A percentile compares a stretch with the other conserved stretches of the same genome.
These are phyloP conservation scores for Zygoascus flipseniorum DNA, from an alignment of 805 yeast genomes.

Conservation along the genomic window DNA sequence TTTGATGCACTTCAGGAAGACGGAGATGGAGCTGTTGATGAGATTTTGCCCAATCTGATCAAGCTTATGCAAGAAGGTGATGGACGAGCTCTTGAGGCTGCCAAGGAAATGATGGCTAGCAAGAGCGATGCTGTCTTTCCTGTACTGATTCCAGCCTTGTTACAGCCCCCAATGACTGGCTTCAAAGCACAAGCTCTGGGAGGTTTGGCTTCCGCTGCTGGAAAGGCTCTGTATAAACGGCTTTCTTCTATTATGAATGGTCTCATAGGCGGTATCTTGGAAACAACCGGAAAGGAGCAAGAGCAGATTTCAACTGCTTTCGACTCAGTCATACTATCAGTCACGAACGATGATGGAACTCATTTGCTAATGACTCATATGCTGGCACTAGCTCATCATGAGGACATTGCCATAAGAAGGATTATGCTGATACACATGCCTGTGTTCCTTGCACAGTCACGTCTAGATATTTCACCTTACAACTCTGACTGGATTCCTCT, in stretches of 20 bases:
- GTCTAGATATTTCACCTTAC: slow-evolving; percentile 60
- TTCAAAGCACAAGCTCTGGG: slow-evolving; percentile 85
- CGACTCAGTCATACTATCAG: slow-evolving; percentile 62
- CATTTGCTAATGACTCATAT: slow-evolving; percentile 81
- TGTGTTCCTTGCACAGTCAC: slow-evolving; percentile 56
- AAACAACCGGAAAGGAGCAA: slow-evolving; percentile 30
- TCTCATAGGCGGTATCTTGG: slow-evolving; percentile 36
- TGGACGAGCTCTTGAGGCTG: slow-evolving; percentile 69
- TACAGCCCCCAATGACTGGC: slow-evolving; percentile 70
- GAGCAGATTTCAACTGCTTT: slow-evolving; percentile 44
- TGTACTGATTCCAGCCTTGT: slow-evolving; percentile 74
- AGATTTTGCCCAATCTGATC: slow-evolving; percentile 76
- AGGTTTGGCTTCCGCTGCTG: slow-evolving; percentile 84
- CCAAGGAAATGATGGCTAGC: slow-evolving; percentile 85
- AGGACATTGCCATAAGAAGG: slow-evolving; percentile 50
- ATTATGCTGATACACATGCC: slow-evolving; percentile 46
- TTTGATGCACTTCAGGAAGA: slow-evolving; percentile 75
- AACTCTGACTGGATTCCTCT: slow-evolving; percentile 66
- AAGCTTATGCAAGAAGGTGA: slow-evolving; percentile 49
- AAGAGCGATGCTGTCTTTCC: slow-evolving; percentile 92
- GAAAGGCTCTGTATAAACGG: slow-evolving; percentile 65
- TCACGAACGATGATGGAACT: slow-evolving; percentile 67
- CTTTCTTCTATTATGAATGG: slow-evolving; percentile 67
- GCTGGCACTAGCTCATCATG: slow-evolving; percentile 66
- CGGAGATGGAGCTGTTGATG: slow-evolving; percentile 56